Evolutionary conservation across 176 grass and related monocot species (phyloP), one percentile per base, ranked within the genome.

Genomic region (Metroxylon sagu): DNA sequence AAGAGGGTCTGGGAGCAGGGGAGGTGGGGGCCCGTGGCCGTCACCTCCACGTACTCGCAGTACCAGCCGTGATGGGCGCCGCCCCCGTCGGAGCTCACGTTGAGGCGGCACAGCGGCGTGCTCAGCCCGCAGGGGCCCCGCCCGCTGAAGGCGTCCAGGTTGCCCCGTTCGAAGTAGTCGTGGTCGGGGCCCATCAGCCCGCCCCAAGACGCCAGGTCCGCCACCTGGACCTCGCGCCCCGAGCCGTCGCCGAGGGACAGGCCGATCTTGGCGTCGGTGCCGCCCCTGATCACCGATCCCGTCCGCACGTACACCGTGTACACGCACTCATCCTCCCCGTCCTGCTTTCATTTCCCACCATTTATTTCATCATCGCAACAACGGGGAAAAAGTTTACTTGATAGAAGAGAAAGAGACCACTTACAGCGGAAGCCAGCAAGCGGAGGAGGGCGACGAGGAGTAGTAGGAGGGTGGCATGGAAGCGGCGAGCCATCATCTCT

Each of bases 11-110:
- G 57, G 54, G 19, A 7, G 65, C 81, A 84, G 12, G 5, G 1
- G 50, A 1, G 16, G 76, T 71, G 69, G 48, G 76, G 68, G 16
- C 76, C 69, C 0, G 62, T 79, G 48, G n/a, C 21, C 8, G 69
- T 79, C 16, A 72, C 76, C 76, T 79, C 69, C 0, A 79, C 28
- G 69, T 30, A 21, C 53, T 60, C 35, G 31, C 66, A 54, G 71
- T 75, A 79, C 75, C 81, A 84, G 0, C 81, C 81, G 60, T 79
- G 81, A 65, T 84, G 81, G 18, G 8, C 2, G 16, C 81, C 65
- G 15, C 18, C 28, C 53, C 81, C 81, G 60, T 84, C 49, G 49
- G 81, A 84, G 64, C 56, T 71, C 25, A 84, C 65, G 60, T 79
- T 84, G 53, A 79, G 27, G 48, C 54, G 25, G 75, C 81, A 84